Evolutionary conservation across 2,329 filamentous ascomycete species (phyloP).

Genomic region (Magnaporthiopsis incrustans): DNA sequence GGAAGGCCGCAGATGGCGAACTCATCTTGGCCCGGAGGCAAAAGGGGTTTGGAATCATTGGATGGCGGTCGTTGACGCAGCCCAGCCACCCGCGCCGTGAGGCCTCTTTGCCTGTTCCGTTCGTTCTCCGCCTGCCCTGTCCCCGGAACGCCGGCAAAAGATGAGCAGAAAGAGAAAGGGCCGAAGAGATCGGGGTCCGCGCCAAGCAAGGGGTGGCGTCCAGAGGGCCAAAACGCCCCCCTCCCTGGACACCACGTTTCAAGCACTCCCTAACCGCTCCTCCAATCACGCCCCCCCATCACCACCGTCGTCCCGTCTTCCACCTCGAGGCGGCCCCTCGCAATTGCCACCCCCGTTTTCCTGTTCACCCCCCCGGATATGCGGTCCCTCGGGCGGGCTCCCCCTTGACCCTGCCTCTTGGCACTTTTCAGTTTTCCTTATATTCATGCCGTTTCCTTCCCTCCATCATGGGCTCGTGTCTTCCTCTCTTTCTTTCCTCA

Average conservation of each 20-base stretch:
- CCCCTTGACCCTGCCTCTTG: slow-evolving; percentile 2
- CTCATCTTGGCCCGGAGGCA: background rate
- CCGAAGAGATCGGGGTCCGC: slow-evolving; percentile 7
- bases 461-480: slow-evolving; percentile 10
- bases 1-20: background rate
- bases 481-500: slow-evolving; percentile 17
- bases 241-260: slow-evolving; percentile 22
- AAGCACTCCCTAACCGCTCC: slow-evolving; percentile 12
- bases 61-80: background rate
- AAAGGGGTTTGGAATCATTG: background rate
- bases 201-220: background rate
- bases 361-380: background rate
- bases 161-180: background rate
- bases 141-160: too few relatives aligned
- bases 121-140: too few relatives aligned
- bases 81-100: background rate
- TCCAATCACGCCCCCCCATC: slow-evolving; percentile 5
- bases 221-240: slow-evolving; percentile 15
- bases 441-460: slow-evolving; percentile 30
- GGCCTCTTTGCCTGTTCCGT: background rate
- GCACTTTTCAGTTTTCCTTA: slow-evolving; percentile 24
- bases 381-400: background rate
- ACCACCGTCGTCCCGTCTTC: background rate
- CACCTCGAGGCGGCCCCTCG: background rate
- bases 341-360: slow-evolving; percentile 11